Conservation (phyloP, 129 eudicot genomes). For the Lonicera japonica region DNA sequence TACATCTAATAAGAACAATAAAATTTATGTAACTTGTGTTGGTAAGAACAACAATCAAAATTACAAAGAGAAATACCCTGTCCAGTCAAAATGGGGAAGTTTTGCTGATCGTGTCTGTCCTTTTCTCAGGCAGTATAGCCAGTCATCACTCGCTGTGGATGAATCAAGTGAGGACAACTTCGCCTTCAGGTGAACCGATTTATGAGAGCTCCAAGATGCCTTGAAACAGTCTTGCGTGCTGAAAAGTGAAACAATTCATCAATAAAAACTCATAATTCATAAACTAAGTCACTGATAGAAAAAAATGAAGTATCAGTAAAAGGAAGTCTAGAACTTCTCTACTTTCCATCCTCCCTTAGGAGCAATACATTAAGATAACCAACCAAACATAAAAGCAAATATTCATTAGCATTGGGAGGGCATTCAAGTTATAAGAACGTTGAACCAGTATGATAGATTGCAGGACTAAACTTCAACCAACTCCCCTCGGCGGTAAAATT, state of each 20-base stretch:
- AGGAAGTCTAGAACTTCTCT: background rate
- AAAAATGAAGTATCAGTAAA: background rate
- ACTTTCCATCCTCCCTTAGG: background rate
- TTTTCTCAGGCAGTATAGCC: conserved; percentile 86
- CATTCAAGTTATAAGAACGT: background rate
- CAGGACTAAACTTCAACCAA: background rate
- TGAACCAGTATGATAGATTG: background rate
- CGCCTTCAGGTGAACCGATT: conserved; percentile 72
- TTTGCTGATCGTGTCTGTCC: conserved; percentile 84
- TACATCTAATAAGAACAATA: background rate
- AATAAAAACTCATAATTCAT: background rate
- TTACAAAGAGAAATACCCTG: conserved; percentile 54
- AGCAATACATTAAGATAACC: background rate
- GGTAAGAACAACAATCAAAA: background rate
- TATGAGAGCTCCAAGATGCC: conserved; percentile 91
- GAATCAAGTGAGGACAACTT: conserved; percentile 40
- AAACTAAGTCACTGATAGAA: background rate
- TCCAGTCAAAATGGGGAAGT: conserved; percentile 86
- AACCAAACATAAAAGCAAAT: background rate
- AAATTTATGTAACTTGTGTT: no score
- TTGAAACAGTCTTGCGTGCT: conserved; percentile 93
- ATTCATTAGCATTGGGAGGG: conserved; percentile 1
- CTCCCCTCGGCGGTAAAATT: background rate
- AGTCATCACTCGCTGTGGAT: conserved; percentile 50
- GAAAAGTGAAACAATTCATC: conserved; percentile 13